Percentiles rank a stretch among this genome's conserved stretches.
phyloP scores from a whole-genome alignment of 768 basidiomycete genomes.

The Botryobasidium botryosum region DNA sequence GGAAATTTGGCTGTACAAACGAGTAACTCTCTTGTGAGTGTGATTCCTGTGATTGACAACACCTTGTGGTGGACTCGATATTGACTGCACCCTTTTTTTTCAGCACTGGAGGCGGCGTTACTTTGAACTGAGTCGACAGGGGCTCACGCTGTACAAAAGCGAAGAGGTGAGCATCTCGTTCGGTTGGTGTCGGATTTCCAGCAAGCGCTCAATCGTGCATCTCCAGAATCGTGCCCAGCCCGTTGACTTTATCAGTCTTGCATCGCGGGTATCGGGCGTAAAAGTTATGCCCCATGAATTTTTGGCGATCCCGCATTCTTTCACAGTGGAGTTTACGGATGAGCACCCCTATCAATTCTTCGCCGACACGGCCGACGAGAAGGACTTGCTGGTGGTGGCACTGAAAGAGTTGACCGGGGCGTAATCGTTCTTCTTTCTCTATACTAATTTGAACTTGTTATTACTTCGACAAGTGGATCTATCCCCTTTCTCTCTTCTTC shows the following conservation, averaged over 20 bases:
- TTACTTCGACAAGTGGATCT: too few species aligned
- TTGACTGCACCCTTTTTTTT: too few species aligned
- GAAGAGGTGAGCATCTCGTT: conserved; percentile 26
- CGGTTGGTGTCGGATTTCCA: too few species aligned
- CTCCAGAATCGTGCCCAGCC: conserved; percentile 20
- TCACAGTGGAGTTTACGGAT: conserved; percentile 42
- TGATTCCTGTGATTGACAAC: neutral
- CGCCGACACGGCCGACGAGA: conserved; percentile 11
- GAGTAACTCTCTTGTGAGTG: conserved; percentile 26
- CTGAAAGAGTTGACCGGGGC: neutral
- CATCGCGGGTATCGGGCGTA: conserved; percentile 25
- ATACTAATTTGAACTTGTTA: neutral
- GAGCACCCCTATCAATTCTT: conserved; percentile 37
- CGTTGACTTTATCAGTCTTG: conserved; percentile 26
- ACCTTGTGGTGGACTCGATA: neutral
- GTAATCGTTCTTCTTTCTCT: neutral
- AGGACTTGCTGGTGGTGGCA: conserved; percentile 7
- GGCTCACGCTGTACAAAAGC: conserved; percentile 33
- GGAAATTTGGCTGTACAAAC: conserved; percentile 52
- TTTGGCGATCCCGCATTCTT: conserved; percentile 46
- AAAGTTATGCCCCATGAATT: conserved; percentile 51
- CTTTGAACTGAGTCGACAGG: conserved; percentile 35
- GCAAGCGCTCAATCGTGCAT: too few species aligned
- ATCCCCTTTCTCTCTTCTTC: too few species aligned
- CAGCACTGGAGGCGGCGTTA: conserved; percentile 43